Evolutionary conservation across 768 basidiomycete genomes (phyloP).

Genomic region (Phlebiopsis gigantea): DNA sequence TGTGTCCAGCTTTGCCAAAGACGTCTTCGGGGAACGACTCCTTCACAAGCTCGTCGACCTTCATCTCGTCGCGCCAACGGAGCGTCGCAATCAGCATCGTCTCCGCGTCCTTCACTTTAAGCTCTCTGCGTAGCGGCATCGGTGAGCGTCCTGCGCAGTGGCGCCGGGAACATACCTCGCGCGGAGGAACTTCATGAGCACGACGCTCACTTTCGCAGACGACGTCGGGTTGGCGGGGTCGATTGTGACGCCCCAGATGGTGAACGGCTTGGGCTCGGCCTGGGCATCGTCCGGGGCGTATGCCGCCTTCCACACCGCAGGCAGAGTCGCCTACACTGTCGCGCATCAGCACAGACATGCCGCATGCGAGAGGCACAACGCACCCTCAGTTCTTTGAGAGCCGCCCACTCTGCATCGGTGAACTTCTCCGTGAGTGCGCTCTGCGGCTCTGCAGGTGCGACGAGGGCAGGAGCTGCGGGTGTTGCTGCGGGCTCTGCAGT

Average conservation of each 20-base stretch:
- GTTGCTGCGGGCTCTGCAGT: background rate
- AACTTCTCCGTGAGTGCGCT: conserved; percentile 66
- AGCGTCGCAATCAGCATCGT: conserved; percentile 68
- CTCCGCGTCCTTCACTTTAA: conserved; percentile 48
- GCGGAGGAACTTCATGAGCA: conserved; percentile 78
- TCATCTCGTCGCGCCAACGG: conserved; percentile 65
- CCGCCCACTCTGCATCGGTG: conserved; percentile 66
- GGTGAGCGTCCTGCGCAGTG: background rate
- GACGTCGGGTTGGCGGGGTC: conserved; percentile 46
- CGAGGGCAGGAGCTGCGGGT: conserved; percentile 3
- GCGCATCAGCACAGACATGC: background rate
- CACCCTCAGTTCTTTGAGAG: conserved; percentile 67
- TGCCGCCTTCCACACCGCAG: conserved; percentile 51
- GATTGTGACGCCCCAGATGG: conserved; percentile 68
- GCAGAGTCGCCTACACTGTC: conserved; percentile 31
- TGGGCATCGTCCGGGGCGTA: conserved; percentile 47
- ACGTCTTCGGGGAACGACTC: conserved; percentile 35
- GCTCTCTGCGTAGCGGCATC: conserved; percentile 32
- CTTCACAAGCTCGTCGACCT: conserved; percentile 51
- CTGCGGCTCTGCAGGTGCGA: conserved; percentile 49
- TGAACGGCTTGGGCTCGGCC: conserved; percentile 45
- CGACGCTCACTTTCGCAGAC: conserved; percentile 65
- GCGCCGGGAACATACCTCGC: conserved; percentile 46
- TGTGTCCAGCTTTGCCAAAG: conserved; percentile 51
- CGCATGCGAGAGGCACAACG: background rate